Conservation (phyloP, 345 rosid species). For the Dipteronia sinensis region DNA sequence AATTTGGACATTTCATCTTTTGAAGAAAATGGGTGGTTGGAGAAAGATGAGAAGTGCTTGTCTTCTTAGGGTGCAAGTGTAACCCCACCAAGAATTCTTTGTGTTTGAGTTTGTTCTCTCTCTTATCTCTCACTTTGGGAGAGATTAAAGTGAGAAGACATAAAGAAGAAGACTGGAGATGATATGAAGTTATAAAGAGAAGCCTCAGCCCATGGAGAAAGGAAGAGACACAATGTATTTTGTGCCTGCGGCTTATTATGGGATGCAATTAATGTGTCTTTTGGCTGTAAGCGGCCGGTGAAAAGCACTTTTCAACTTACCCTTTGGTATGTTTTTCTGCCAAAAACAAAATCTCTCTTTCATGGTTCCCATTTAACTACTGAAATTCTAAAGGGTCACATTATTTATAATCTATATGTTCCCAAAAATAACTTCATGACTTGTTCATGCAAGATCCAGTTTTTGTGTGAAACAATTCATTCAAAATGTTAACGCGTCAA, state of each 20-base stretch:
- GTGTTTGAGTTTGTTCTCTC: background rate
- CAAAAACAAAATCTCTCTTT: constrained; percentile 29
- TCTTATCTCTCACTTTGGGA: background rate
- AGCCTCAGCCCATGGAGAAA: constrained; percentile 20
- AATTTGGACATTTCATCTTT: constrained; percentile 16
- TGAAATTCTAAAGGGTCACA: constrained; percentile 17
- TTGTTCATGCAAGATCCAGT: constrained; percentile 2
- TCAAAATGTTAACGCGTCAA: background rate
- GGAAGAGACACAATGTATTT: constrained; percentile 24
- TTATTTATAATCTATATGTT: background rate
- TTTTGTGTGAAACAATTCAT: background rate
- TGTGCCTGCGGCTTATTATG: constrained; percentile 30
- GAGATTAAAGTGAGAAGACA: constrained; percentile 12
- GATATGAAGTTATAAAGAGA: constrained; percentile 29
- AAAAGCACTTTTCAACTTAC: constrained; percentile 59
- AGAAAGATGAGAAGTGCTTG: constrained; percentile 50
- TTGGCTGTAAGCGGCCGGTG: constrained; percentile 50
- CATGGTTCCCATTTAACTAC: constrained; percentile 22
- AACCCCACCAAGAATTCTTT: constrained; percentile 28
- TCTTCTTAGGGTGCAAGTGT: constrained; percentile 33
- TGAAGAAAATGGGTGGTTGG: constrained; percentile 48
- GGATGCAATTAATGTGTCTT: constrained; percentile 5
- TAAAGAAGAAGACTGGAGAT: constrained; percentile 17
- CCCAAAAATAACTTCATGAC: constrained; percentile 8
- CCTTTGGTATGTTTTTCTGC: constrained; percentile 39